A percentile compares a stretch with the other conserved stretches of the same genome.
Evolutionary conservation across 1,139 yeast species (phyloP).

Genomic region (Debaryomycetaceae sp.): DNA sequence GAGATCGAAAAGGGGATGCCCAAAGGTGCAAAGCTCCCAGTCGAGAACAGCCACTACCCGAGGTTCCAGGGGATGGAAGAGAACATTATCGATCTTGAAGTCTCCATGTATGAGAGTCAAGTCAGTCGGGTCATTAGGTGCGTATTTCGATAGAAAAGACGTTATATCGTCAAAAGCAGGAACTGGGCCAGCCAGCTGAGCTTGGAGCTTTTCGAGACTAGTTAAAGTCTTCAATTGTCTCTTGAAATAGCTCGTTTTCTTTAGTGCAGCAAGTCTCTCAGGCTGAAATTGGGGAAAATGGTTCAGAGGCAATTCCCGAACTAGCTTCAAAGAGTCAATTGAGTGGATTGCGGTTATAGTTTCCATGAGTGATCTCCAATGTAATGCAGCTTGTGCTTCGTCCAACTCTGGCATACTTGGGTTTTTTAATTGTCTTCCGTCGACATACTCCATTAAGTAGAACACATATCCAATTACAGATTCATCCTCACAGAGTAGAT

Average conservation of each 20-base stretch:
- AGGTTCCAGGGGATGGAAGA: constrained; percentile 51
- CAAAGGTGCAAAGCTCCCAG: constrained; percentile 69
- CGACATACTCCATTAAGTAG: constrained; percentile 59
- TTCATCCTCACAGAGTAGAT: constrained; percentile 52
- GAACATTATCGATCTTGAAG: constrained; percentile 61
- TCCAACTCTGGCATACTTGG: constrained; percentile 46
- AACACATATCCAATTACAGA: constrained; percentile 48
- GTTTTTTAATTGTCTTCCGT: constrained; percentile 58
- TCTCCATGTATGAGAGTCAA: constrained; percentile 62
- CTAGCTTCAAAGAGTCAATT: constrained; percentile 45
- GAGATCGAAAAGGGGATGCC: constrained; percentile 64
- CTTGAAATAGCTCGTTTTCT: constrained; percentile 43
- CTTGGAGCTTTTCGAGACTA: constrained; percentile 49
- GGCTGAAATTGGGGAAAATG: constrained; percentile 48
- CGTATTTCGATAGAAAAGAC: constrained; percentile 36
- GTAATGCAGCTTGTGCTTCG: constrained; percentile 18
- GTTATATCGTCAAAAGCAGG: constrained; percentile 47
- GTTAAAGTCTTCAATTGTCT: constrained; percentile 54
- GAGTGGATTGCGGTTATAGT: constrained; percentile 54
- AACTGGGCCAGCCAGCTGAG: constrained; percentile 48
- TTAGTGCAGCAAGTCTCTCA: constrained; percentile 17
- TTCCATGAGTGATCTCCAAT: constrained; percentile 53
- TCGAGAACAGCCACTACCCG: constrained; percentile 58
- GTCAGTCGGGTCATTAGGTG: constrained; percentile 49
- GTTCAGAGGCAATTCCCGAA: constrained; percentile 40